Base-by-base conservation (phyloP, 2,329 filamentous ascomycete genomes). In the Pestalotiopsis sp. region DNA sequence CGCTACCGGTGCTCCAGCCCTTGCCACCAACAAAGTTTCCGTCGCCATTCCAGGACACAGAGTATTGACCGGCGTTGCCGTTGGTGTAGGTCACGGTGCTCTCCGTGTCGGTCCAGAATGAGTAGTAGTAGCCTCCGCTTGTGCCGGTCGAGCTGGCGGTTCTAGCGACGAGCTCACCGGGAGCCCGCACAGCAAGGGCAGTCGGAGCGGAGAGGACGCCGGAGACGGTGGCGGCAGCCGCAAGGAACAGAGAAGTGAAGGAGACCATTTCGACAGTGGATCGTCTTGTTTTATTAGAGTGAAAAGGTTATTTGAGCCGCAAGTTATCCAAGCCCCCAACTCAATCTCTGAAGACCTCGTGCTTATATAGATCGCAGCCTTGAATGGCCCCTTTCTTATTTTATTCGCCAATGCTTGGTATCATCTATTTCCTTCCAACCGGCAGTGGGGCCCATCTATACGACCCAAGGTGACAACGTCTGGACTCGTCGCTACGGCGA, bases 91-190 rank as follows among this genome's bases (percentile, higher is more conserved):
- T 84, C 7, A 85, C 84, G 56, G 78, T 74, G 48, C 79, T 81
- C n/a, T 77, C 79, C 38, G 84, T 83, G 68, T 89, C 86, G 66
- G 83, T 87, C 86, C 86, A 90, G 80, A 83, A 89, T 9, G 84
- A 87, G 77, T 86, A 89, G 80, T 85, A 89, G 79, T 82, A 89
- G 66, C 86, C 86, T 72, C 87, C 84, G 78, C 85, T 79, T 6
- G 80, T 85, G 62, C 86, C 87, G 3, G 83, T 85, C 14, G 78
- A 76, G 70, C 81, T 84, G 65, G 80, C 75, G 35, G 85, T 85
- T 73, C 73, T 68, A 70, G 75, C 71, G 65, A 75, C 58, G 59
- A 77, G 52, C 70, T 77, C 77, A 38, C 56, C 81, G 74, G 68
- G 81, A 79, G 26, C 64, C 24, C 63, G 40, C 10, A 56, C 44